Evolutionary conservation across 73 alveolate genomes (phyloP).

Genomic region (Halteria grandinella): DNA sequence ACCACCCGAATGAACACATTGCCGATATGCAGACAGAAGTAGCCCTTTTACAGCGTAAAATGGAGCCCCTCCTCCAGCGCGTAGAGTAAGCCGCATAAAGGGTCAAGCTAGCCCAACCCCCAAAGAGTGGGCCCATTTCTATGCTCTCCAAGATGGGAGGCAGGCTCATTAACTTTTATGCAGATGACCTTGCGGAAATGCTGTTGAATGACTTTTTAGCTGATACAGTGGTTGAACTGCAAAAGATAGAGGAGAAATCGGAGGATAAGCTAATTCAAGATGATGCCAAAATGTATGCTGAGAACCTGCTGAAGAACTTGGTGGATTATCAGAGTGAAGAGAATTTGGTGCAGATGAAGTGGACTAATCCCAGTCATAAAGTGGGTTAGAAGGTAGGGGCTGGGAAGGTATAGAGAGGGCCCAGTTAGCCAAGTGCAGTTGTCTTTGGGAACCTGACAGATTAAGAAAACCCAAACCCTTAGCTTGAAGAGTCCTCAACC

Average conservation of each 20-base stretch:
- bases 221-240: constrained; percentile 68
- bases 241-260: constrained; percentile 30
- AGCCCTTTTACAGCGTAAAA: constrained; percentile 18
- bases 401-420: not conserved
- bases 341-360: constrained; percentile 17
- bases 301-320: constrained; percentile 37
- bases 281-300: constrained; percentile 42
- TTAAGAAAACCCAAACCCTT: not conserved
- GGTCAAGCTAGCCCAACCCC: not conserved
- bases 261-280: constrained; percentile 4
- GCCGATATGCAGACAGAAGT: constrained; percentile 42
- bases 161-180: constrained; percentile 59
- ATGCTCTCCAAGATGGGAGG: constrained; percentile 75
- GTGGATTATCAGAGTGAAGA: constrained; percentile 37
- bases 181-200: constrained; percentile 72
- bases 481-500: not conserved
- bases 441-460: no score
- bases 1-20: constrained; percentile 59
- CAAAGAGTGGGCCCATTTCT: constrained; percentile 15
- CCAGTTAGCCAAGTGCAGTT: not conserved
- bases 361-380: not conserved
- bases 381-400: not conserved
- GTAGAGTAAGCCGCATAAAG: constrained; percentile 56
- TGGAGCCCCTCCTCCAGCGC: constrained; percentile 58
- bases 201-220: constrained; percentile 65